Conservation (phyloP, 2,329 filamentous ascomycete genomes). For the Arthrobotrys sinensis region DNA sequence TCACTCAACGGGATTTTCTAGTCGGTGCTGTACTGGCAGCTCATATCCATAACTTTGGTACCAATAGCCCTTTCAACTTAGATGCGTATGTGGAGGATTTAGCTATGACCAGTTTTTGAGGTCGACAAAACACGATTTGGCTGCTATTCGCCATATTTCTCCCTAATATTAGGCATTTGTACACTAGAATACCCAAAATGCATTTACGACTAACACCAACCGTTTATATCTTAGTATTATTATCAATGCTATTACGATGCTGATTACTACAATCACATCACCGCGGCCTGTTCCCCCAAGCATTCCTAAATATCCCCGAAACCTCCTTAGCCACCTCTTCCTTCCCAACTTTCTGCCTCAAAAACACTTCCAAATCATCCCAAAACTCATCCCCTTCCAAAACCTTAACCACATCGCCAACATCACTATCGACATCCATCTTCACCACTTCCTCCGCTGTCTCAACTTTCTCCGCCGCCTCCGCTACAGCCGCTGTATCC, state of each 20-base stretch:
- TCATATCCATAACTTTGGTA: neutral
- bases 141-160: neutral
- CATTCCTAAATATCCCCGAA: constrained; percentile 79
- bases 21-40: neutral
- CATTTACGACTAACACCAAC: constrained; percentile 11
- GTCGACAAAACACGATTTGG: no score
- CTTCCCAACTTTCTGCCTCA: constrained; percentile 84
- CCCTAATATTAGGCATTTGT: constrained; percentile 14
- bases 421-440: constrained; percentile 69
- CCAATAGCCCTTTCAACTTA: neutral
- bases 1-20: neutral
- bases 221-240: neutral
- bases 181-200: constrained; percentile 42
- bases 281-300: constrained; percentile 74
- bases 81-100: neutral
- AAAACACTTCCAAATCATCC: constrained; percentile 84
- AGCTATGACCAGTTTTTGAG: neutral
- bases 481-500: constrained; percentile 69
- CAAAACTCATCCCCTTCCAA: constrained; percentile 84
- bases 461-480: constrained; percentile 68
- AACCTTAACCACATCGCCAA: constrained; percentile 66
- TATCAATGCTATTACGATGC: constrained; percentile 3
- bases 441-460: constrained; percentile 72
- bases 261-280: constrained; percentile 4
- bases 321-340: constrained; percentile 74